phyloP scores from a whole-genome alignment of 805 yeast genomes.

The Ogataea trehalophila region DNA sequence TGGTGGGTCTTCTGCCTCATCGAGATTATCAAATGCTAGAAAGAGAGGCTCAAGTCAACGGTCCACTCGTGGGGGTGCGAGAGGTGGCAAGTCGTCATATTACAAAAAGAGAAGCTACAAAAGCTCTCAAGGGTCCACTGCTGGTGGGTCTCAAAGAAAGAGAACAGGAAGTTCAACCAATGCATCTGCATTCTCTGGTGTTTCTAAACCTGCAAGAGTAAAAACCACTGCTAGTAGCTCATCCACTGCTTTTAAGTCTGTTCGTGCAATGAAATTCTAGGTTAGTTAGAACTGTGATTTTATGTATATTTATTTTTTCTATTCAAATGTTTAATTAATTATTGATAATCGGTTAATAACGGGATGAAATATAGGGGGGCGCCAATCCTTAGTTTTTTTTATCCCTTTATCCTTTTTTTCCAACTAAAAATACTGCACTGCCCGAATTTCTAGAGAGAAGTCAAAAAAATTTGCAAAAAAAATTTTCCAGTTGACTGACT shows the following conservation, averaged over 20 bases:
- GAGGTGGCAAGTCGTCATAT: slow-evolving; percentile 9
- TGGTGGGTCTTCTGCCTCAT: neutral
- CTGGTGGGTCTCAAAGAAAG: slow-evolving; percentile 3
- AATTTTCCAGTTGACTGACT: neutral
- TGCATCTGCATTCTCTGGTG: neutral
- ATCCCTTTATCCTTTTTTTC: too few species aligned
- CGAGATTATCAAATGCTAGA: neutral
- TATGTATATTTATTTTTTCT: neutral
- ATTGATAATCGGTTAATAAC: neutral
- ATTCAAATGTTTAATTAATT: neutral
- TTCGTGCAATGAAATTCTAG: slow-evolving; percentile 18
- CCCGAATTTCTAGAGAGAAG: neutral
- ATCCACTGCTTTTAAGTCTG: slow-evolving; percentile 1
- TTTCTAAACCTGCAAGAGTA: neutral
- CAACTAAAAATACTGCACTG: too few species aligned
- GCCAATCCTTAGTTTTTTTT: too few species aligned
- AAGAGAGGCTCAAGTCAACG: slow-evolving; percentile 1
- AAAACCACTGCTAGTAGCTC: neutral
- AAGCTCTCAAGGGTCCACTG: neutral
- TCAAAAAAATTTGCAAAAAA: neutral
- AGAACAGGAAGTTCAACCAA: slow-evolving; percentile 2
- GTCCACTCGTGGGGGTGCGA: slow-evolving; percentile 8
- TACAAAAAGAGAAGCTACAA: neutral
- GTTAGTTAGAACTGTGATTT: neutral
- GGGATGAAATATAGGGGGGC: too few species aligned